Base-by-base conservation (phyloP, 139 green algal species). In the Chlamydomonas sp. region DNA sequence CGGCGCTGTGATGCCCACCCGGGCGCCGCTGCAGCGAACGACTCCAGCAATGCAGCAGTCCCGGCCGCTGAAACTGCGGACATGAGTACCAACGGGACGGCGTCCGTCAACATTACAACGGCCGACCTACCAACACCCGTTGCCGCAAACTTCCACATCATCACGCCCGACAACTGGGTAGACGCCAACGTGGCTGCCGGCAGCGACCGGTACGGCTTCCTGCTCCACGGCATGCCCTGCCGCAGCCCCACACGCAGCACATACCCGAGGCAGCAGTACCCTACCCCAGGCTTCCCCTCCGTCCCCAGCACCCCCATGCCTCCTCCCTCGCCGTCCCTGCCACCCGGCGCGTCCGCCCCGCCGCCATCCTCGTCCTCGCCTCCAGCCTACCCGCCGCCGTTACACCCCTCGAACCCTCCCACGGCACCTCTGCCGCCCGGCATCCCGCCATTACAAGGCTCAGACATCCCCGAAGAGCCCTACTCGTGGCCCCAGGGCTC, bases 151-250 rank as follows among this genome's bases (percentile, higher is more conserved):
- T 93, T 85, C 61, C 72, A 88, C 9, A 12, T 93, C 4, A 57
- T 5, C 17, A 6, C 16, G 2, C 58, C 80, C 57, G 68, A 61
- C 20, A 94, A 92, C 85, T 80, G 57, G 57, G 81, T 94, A 1
- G 18, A 15, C 5, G 79, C 79, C 72, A 95, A 95, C 77, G 87
- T 93, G 58, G 93, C 91, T 0, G 93, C 91, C 2, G 93, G 93
- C 18, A 87, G 61, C 31, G 91, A 95, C 18, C 93, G 93, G 60
- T 66, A 92, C 9, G 93, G 91, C 12, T 94, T 92, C 79, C 31
- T 87, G n/a, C 7, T 90, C 9, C 59, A 77, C 15, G 80, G 80
- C 16, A 3, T 68, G 80, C 80, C 80, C 8, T 85, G 80, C 64
- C 14, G 1, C 57, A 49, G 31, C 31, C 31, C 31, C 31, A 49